Evolutionary conservation across 805 yeast species (phyloP).

Genomic region (Ogataea minuta): DNA sequence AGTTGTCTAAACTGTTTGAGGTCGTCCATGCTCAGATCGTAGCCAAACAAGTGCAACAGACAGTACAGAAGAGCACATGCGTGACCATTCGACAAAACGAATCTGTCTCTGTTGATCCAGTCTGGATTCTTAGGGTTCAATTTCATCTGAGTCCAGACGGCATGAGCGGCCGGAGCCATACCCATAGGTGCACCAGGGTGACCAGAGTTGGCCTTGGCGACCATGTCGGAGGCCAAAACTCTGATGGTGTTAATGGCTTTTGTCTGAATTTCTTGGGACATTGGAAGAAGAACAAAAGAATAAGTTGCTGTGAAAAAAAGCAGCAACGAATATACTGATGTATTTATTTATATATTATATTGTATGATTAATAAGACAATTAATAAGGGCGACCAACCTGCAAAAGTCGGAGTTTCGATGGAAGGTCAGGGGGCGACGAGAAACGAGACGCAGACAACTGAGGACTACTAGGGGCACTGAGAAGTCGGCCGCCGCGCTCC

Average conservation of each 20-base stretch:
- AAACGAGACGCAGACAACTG: too few species aligned
- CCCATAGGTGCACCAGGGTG: slow-evolving; percentile 99
- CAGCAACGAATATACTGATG: neutral
- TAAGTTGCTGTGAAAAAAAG: slow-evolving; percentile 9
- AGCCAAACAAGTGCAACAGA: slow-evolving; percentile 82
- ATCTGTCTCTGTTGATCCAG: slow-evolving; percentile 95
- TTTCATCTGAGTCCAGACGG: slow-evolving; percentile 73
- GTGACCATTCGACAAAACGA: slow-evolving; percentile 94
- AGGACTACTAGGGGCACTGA: too few species aligned
- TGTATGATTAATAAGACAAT: too few species aligned
- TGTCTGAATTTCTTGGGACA: slow-evolving; percentile 58
- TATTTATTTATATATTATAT: too few species aligned
- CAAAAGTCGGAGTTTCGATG: slow-evolving; percentile 9
- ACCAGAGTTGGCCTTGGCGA: slow-evolving; percentile 87
- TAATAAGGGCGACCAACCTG: too few species aligned
- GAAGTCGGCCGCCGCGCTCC: too few species aligned
- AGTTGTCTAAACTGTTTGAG: slow-evolving; percentile 87
- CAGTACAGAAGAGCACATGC: slow-evolving; percentile 89
- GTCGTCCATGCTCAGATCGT: slow-evolving; percentile 76
- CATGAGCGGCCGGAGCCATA: slow-evolving; percentile 93
- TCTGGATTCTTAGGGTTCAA: slow-evolving; percentile 88
- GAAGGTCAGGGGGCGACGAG: neutral
- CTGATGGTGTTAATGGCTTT: slow-evolving; percentile 86
- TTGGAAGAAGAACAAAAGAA: slow-evolving; percentile 13
- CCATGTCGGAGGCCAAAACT: slow-evolving; percentile 83